A percentile compares a stretch with the other conserved stretches of the same genome.
Conservation (phyloP, 805 yeast genomes). For the Myxozyma neglecta region DNA sequence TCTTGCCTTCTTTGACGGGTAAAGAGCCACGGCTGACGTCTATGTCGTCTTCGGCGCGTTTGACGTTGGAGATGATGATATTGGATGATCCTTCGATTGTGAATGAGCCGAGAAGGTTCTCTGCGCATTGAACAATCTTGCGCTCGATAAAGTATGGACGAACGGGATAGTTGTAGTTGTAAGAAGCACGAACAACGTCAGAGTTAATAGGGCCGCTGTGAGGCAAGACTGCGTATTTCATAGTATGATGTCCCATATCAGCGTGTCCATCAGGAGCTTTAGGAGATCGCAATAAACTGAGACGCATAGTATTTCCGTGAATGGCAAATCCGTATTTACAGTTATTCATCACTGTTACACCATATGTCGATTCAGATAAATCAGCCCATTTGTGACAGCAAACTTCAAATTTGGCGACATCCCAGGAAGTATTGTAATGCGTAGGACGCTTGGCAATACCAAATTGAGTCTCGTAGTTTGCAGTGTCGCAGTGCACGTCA, state of each 20-base stretch:
- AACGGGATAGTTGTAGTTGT: conserved; percentile 70
- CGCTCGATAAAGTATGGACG: conserved; percentile 30
- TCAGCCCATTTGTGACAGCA: conserved; percentile 94
- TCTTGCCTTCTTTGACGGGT: conserved; percentile 47
- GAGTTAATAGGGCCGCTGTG: conserved; percentile 64
- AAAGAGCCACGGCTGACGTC: conserved; percentile 43
- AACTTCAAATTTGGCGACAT: conserved; percentile 92
- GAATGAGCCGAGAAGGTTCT: conserved; percentile 40
- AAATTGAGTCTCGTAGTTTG: conserved; percentile 90
- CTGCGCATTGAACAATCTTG: conserved; percentile 28
- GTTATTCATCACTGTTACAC: conserved; percentile 81
- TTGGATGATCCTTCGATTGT: conserved; percentile 53
- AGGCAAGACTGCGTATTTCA: conserved; percentile 82
- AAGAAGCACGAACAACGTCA: conserved; percentile 70
- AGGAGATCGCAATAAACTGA: conserved; percentile 84
- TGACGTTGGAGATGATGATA: conserved; percentile 71
- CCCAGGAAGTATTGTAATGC: conserved; percentile 94
- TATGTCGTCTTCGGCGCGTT: conserved; percentile 83
- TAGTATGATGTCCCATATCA: conserved; percentile 85
- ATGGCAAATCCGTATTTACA: conserved; percentile 89
- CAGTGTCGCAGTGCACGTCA: conserved; percentile 69
- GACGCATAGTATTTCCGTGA: conserved; percentile 88
- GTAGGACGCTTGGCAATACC: conserved; percentile 92
- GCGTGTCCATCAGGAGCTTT: conserved; percentile 94
- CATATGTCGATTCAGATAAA: conserved; percentile 80